A percentile compares a stretch with the other conserved stretches of the same genome.
phyloP scores from a whole-genome alignment of 2,329 filamentous ascomycete genomes.

The Fusarium sororula region DNA sequence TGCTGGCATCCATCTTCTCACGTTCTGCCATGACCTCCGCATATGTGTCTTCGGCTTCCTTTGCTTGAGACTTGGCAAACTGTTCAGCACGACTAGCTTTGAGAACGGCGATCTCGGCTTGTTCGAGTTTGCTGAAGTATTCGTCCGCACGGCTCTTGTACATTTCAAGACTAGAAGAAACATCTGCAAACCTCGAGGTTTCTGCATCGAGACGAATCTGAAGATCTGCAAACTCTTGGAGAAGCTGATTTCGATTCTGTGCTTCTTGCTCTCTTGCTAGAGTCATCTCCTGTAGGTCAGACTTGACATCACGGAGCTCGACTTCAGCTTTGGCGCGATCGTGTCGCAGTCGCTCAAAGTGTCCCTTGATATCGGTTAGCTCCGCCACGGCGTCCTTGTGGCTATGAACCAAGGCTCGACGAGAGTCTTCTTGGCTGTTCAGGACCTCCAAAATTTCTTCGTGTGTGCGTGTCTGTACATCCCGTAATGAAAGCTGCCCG shows the following conservation, averaged over 20 bases:
- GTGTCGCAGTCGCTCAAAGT: constrained; percentile 88
- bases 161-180: constrained; percentile 82
- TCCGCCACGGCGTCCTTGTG: constrained; percentile 89
- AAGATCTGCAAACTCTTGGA: constrained; percentile 92
- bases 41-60: constrained; percentile 90
- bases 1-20: constrained; percentile 84
- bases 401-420: constrained; percentile 80
- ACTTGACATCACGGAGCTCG: constrained; percentile 83
- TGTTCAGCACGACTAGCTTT: constrained; percentile 93
- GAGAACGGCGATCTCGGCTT: constrained; percentile 93
- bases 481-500: constrained; percentile 87
- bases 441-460: constrained; percentile 93
- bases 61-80: constrained; percentile 89
- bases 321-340: constrained; percentile 82
- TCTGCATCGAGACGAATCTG: constrained; percentile 94
- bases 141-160: constrained; percentile 95
- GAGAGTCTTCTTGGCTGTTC: constrained; percentile 90
- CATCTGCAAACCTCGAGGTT: constrained; percentile 83
- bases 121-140: constrained; percentile 96
- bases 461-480: constrained; percentile 92
- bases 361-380: constrained; percentile 83
- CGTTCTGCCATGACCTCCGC: constrained; percentile 91
- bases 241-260: constrained; percentile 84
- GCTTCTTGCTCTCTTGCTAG: constrained; percentile 85
- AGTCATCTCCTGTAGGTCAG: constrained; percentile 83